A percentile compares a stretch with the other conserved stretches of the same genome.
These are phyloP conservation scores for Tetragonia tetragonoides DNA, from an alignment of 148 eudicot genomes.

Conservation along the genomic window DNA sequence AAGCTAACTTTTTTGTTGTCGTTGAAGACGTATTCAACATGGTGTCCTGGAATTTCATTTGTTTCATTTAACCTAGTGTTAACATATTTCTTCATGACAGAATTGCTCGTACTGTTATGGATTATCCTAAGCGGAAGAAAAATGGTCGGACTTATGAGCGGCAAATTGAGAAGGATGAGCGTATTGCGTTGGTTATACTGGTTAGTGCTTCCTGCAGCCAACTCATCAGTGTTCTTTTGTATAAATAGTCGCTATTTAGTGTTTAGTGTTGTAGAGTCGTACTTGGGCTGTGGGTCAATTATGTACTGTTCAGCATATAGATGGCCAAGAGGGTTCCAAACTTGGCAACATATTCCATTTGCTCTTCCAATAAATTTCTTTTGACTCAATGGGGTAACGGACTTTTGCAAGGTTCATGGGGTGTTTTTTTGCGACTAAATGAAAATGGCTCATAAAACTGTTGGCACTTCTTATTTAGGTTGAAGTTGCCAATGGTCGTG, in stretches of 20 bases:
- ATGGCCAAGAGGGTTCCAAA: not conserved
- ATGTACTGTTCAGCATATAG: not conserved
- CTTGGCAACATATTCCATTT: not conserved
- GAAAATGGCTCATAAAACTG: too few relatives aligned
- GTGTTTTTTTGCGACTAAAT: too few relatives aligned
- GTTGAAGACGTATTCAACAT: not conserved
- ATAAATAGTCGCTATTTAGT: not conserved
- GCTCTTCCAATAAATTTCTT: too few relatives aligned
- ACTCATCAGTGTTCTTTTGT: not conserved
- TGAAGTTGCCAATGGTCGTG: too few relatives aligned
- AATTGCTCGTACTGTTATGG: conserved; percentile 47
- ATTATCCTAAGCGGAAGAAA: conserved; percentile 34
- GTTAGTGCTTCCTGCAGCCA: conserved; percentile 39
- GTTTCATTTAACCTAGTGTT: not conserved
- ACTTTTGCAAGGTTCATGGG: too few relatives aligned
- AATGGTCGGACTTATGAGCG: conserved; percentile 28
- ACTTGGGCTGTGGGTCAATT: not conserved
- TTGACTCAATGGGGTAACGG: too few relatives aligned
- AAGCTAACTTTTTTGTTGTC: not conserved
- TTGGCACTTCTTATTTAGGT: too few relatives aligned
- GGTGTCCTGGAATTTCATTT: conserved; percentile 5
- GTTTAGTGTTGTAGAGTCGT: not conserved
- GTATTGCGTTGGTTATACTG: conserved; percentile 55
- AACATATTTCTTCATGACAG: conserved; percentile 34
- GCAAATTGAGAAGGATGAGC: conserved; percentile 36